phyloP scores from a whole-genome alignment of 768 basidiomycete genomes.

The Suillus variegatus region DNA sequence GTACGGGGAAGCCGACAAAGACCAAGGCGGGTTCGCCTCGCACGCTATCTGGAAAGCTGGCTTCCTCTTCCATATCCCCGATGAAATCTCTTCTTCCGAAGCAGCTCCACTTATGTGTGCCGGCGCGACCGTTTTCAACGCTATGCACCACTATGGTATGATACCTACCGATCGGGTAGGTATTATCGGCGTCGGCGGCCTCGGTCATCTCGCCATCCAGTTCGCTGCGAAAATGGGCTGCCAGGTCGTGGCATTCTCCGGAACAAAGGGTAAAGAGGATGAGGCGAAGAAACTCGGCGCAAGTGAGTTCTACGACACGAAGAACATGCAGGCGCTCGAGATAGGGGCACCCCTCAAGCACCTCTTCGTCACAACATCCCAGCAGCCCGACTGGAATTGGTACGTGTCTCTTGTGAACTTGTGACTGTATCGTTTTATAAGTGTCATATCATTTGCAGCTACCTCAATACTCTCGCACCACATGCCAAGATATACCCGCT shows the following conservation, averaged over 20 bases:
- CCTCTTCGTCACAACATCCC: slow-evolving; percentile 32
- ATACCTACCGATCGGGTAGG: slow-evolving; percentile 35
- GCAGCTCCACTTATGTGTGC: slow-evolving; percentile 41
- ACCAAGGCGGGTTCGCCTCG: slow-evolving; percentile 39
- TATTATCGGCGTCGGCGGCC: slow-evolving; percentile 36
- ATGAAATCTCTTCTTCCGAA: slow-evolving; percentile 26
- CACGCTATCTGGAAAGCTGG: slow-evolving; percentile 36
- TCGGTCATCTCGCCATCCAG: slow-evolving; percentile 40
- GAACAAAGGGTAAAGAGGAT: slow-evolving; percentile 31
- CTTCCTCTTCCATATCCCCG: slow-evolving; percentile 37
- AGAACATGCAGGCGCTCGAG: slow-evolving; percentile 24
- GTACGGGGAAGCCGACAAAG: slow-evolving; percentile 24
- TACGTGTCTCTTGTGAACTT: slow-evolving; percentile 13
- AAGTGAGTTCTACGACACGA: slow-evolving; percentile 36
- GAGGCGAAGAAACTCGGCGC: slow-evolving; percentile 37
- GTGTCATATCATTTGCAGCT: slow-evolving; percentile 11
- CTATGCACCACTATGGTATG: slow-evolving; percentile 25
- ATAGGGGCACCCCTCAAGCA: slow-evolving; percentile 29
- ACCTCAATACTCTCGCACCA: slow-evolving; percentile 25
- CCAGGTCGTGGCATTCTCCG: slow-evolving; percentile 37
- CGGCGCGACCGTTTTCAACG: slow-evolving; percentile 35
- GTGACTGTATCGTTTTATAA: neutral
- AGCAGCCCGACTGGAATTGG: slow-evolving; percentile 29
- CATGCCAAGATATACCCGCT: slow-evolving; percentile 27
- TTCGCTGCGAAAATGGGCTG: slow-evolving; percentile 42